Evolutionary conservation across 208 protist species (phyloP).

Genomic region (Trypanosoma melophagium): DNA sequence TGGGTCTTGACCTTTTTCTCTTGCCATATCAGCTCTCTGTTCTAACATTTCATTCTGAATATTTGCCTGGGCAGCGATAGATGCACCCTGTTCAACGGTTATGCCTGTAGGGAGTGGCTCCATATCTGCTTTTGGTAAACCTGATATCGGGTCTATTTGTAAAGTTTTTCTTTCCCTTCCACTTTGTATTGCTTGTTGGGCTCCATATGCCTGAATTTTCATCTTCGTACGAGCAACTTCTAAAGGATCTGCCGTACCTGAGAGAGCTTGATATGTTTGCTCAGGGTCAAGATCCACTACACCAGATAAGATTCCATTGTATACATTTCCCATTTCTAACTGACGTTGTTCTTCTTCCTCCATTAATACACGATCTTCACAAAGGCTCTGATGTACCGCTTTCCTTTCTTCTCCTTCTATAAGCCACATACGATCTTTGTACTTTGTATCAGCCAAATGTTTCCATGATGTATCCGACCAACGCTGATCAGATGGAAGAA

Average conservation of each 20-base stretch:
- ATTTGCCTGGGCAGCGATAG: slow-evolving; percentile 67
- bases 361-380: slow-evolving; percentile 54
- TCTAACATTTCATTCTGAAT: slow-evolving; percentile 84
- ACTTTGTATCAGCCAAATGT: slow-evolving; percentile 83
- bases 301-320: slow-evolving; percentile 71
- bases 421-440: slow-evolving; percentile 89
- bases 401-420: slow-evolving; percentile 89
- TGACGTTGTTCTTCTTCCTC: slow-evolving; percentile 81
- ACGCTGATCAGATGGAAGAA: slow-evolving; percentile 81
- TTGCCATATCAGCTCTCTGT: slow-evolving; percentile 62
- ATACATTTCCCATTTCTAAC: slow-evolving; percentile 80
- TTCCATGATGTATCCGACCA: slow-evolving; percentile 91
- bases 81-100: slow-evolving; percentile 81
- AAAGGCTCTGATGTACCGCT: slow-evolving; percentile 75
- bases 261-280: slow-evolving; percentile 84
- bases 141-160: slow-evolving; percentile 73
- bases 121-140: slow-evolving; percentile 74
- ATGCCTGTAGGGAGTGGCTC: slow-evolving; percentile 76
- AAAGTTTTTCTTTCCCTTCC: slow-evolving; percentile 29
- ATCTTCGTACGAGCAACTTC: slow-evolving; percentile 88
- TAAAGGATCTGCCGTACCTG: slow-evolving; percentile 77
- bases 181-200: slow-evolving; percentile 48
- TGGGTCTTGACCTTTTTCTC: slow-evolving; percentile 57
- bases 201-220: slow-evolving; percentile 82
- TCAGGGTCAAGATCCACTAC: slow-evolving; percentile 84